phyloP scores from a whole-genome alignment of 495 filamentous ascomycete species.

The Penicillium bialowiezense region DNA sequence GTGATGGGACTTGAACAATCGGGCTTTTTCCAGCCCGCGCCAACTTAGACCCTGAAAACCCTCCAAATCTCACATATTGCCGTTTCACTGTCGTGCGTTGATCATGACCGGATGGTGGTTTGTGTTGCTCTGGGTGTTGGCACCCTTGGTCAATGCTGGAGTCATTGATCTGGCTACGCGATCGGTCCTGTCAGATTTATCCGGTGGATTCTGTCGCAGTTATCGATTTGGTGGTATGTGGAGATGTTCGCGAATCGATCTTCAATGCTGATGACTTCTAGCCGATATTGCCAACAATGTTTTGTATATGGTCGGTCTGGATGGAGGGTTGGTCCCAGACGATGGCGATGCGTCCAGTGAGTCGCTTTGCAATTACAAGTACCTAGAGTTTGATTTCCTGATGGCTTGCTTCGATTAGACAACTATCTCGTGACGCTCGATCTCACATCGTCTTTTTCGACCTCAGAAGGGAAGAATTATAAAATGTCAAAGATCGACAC shows the following conservation, averaged over 20 bases:
- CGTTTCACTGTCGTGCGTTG: too few species aligned
- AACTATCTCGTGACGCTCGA: constrained; percentile 19
- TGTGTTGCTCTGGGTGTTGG: background rate
- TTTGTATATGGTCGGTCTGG: constrained; percentile 13
- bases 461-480: constrained; percentile 13
- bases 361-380: background rate
- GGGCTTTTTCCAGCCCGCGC: background rate
- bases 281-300: constrained; percentile 11
- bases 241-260: background rate
- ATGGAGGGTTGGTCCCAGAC: constrained; percentile 11
- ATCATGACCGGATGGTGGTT: background rate
- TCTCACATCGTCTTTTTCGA: constrained; percentile 1
- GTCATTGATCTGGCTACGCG: background rate
- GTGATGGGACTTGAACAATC: background rate
- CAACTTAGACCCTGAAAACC: background rate
- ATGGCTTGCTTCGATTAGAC: constrained; percentile 3
- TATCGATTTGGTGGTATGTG: constrained; percentile 14
- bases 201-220: constrained; percentile 14
- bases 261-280: background rate
- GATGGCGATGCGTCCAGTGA: constrained; percentile 5
- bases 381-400: background rate
- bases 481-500: constrained; percentile 10
- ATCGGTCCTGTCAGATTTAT: constrained; percentile 5
- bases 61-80: background rate
- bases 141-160: background rate